phyloP scores from a whole-genome alignment of 129 eudicot genomes.

The Flaveria sonorensis region DNA sequence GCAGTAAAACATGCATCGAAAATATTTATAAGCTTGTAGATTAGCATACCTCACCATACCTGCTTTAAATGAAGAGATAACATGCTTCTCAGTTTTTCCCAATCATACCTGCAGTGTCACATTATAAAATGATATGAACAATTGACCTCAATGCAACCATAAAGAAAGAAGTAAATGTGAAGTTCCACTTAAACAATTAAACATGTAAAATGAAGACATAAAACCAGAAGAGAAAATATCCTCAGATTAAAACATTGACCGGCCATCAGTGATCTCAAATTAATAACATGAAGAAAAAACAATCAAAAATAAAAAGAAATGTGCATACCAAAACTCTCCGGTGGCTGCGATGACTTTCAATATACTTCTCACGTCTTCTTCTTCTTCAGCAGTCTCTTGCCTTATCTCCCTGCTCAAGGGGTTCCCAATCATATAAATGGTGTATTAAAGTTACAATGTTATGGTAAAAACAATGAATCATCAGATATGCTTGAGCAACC shows the following conservation, averaged over 20 bases:
- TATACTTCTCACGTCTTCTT: constrained; percentile 53
- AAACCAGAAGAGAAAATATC: not conserved
- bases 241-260: not conserved
- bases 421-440: constrained; percentile 14
- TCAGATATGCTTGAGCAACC: constrained; percentile 5
- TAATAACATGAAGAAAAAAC: not conserved
- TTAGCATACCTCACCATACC: constrained; percentile 74
- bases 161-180: not conserved
- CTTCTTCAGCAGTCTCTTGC: constrained; percentile 50
- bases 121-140: not conserved
- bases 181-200: constrained; percentile 13
- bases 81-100: constrained; percentile 77
- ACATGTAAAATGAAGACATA: constrained; percentile 1
- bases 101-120: constrained; percentile 60
- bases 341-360: constrained; percentile 73
- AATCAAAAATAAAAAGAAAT: not conserved
- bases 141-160: constrained; percentile 8
- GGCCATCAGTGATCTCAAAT: not conserved
- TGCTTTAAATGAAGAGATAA: constrained; percentile 76
- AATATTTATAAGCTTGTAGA: constrained; percentile 6
- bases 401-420: constrained; percentile 46
- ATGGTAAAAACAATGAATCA: not conserved
- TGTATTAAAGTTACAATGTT: not conserved
- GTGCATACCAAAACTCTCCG: constrained; percentile 80
- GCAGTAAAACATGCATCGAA: constrained; percentile 7